phyloP scores from a whole-genome alignment of 345 rosid species.

The Acer campestre region DNA sequence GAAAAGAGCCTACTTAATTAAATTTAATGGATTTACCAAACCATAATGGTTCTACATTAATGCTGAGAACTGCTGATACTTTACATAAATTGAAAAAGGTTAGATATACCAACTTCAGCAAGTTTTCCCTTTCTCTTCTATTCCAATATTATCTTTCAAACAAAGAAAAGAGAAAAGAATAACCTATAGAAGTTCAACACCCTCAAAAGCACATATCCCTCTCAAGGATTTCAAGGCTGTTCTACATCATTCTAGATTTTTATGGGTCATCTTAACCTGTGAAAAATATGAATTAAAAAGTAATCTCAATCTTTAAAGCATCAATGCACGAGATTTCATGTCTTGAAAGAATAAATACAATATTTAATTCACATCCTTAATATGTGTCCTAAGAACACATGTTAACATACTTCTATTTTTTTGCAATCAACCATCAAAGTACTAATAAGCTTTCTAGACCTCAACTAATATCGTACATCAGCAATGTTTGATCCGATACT shows the following conservation, averaged over 20 bases:
- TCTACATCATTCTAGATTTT: not conserved
- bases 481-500: not conserved
- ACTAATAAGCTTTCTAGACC: not conserved
- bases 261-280: not conserved
- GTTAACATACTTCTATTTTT: not conserved
- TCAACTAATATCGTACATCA: not conserved
- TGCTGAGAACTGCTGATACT: not conserved
- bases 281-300: not conserved
- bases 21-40: not conserved
- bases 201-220: not conserved
- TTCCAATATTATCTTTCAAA: not conserved
- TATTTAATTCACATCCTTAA: no score
- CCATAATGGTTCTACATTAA: not conserved
- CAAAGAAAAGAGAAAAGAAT: not conserved
- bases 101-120: not conserved
- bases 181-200: not conserved
- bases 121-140: not conserved
- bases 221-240: not conserved
- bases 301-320: not conserved
- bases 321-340: not conserved
- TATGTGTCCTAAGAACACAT: no score
- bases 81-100: not conserved
- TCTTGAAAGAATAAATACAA: no score
- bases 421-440: not conserved
- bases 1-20: not conserved